Evolutionary conservation across 2,329 filamentous ascomycete genomes (phyloP).

Genomic region (Phaeophleospora eucalypticola): DNA sequence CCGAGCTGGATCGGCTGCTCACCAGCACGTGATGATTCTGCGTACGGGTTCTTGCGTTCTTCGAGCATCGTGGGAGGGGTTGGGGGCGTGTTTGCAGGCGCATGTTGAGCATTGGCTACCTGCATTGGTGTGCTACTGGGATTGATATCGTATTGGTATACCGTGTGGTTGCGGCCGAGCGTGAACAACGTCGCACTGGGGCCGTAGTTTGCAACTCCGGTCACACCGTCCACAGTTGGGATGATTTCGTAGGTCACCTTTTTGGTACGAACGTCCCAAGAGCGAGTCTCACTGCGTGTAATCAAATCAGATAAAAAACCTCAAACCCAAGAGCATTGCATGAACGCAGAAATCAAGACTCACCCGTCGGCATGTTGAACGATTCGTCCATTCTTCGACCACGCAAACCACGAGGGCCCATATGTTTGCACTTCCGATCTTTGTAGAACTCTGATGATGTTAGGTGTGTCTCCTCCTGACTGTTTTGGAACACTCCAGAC

Average conservation of each 20-base stretch:
- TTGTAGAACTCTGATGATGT: slow-evolving; percentile 83
- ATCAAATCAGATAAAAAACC: neutral
- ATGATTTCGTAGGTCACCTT: slow-evolving; percentile 87
- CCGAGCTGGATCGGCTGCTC: slow-evolving; percentile 29
- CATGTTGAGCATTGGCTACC: slow-evolving; percentile 83
- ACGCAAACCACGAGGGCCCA: slow-evolving; percentile 92
- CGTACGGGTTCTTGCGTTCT: slow-evolving; percentile 53
- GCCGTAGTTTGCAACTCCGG: slow-evolving; percentile 81
- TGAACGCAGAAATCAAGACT: slow-evolving; percentile 37
- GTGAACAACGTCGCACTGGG: slow-evolving; percentile 91
- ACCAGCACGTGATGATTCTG: slow-evolving; percentile 27
- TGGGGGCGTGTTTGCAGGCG: slow-evolving; percentile 71
- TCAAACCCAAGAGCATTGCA: neutral
- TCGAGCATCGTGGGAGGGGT: slow-evolving; percentile 79
- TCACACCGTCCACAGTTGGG: slow-evolving; percentile 76
- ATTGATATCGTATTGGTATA: slow-evolving; percentile 94
- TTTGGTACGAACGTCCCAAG: slow-evolving; percentile 98
- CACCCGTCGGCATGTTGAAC: slow-evolving; percentile 89
- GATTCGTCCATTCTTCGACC: slow-evolving; percentile 97
- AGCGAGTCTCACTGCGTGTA: slow-evolving; percentile 66
- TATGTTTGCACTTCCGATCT: slow-evolving; percentile 67
- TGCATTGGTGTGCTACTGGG: slow-evolving; percentile 63
- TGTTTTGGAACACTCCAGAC: slow-evolving; percentile 96
- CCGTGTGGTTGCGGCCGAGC: slow-evolving; percentile 77
- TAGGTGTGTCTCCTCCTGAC: slow-evolving; percentile 66